Conservation (phyloP, 768 basidiomycete species). For the Suillus subaureus region DNA sequence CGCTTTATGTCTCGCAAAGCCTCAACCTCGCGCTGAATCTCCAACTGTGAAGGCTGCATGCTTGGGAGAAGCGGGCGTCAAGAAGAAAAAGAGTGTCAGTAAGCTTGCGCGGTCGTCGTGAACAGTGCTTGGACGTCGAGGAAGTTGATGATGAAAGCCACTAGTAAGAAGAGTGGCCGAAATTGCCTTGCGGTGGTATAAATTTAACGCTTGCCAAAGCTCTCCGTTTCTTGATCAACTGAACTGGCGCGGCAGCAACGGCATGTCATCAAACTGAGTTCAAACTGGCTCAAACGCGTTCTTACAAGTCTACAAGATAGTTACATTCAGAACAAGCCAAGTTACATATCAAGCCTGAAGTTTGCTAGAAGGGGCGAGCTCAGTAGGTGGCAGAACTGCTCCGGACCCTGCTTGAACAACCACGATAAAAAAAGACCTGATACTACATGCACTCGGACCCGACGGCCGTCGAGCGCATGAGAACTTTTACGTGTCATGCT, state of each 20-base stretch:
- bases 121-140: conserved; percentile 14
- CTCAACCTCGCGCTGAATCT: conserved; percentile 87
- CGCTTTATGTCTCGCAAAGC: conserved; percentile 81
- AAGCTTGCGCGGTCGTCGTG: conserved; percentile 13
- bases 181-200: conserved; percentile 6
- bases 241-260: conserved; percentile 10
- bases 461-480: conserved; percentile 1
- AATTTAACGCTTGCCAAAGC: conserved; percentile 5
- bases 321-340: background rate
- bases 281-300: conserved; percentile 8
- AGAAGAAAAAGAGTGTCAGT: conserved; percentile 15
- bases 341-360: background rate
- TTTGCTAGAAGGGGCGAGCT: background rate
- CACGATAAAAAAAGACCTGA: background rate
- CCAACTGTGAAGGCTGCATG: conserved; percentile 81
- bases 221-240: background rate
- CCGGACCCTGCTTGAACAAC: background rate
- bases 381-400: background rate
- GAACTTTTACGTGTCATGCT: background rate
- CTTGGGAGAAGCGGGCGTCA: conserved; percentile 9
- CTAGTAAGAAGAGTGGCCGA: conserved; percentile 8
- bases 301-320: background rate
- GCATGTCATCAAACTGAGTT: conserved; percentile 13
- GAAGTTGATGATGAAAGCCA: conserved; percentile 10
- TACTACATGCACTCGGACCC: conserved; percentile 1